Base-by-base conservation (phyloP, 257 asterid genomes). In the Dorcoceras hygrometricum region DNA sequence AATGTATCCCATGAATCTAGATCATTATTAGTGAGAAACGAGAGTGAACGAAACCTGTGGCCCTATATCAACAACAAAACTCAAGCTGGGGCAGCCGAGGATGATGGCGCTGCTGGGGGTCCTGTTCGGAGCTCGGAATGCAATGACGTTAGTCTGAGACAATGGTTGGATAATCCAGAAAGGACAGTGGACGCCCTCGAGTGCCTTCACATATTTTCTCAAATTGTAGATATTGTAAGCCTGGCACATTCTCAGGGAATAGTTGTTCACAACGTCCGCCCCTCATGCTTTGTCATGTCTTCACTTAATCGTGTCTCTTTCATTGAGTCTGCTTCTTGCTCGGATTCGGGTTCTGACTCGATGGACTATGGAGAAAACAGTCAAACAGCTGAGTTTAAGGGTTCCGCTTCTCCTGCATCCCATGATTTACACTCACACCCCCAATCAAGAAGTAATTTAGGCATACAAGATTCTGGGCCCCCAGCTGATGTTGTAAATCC, bases 261-360 rank as follows among this genome's bases (percentile, higher is more conserved):
- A 66, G 84, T 84, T 36, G 82, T 90, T 22, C 91, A 91, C 71
- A 88, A 88, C 80, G 88, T 90, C 24, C 72, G 96, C 20, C 99
- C 99, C 4, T 94, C 99, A 1, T 94, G 96, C 77, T 94, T 94
- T 55, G 75, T 88, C 67, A 85, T 94, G 92, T 94, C 96, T 56
- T 87, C 96, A 0, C 79, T 76, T 27, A 87, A 88, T 23, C 88
- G 90, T 8, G 89, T 94, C 28, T 83, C 97, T 3, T 90, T 94
- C 69, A 84, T 94, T 27, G 97, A 90, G 66, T 90, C 96, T 18
- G 93, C 87, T 10, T 88, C 99, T 51, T 85, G 96, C 82, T 89
- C 95, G 8, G 96, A 87, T 71, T 77, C 91, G 1, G 83, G 87
- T 53, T 87, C 83, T 2, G 96, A 80, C 72, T 89, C 95, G 32